phyloP scores from a whole-genome alignment of 1,284 basidiomycete species.

The Heterobasidion parviporum region DNA sequence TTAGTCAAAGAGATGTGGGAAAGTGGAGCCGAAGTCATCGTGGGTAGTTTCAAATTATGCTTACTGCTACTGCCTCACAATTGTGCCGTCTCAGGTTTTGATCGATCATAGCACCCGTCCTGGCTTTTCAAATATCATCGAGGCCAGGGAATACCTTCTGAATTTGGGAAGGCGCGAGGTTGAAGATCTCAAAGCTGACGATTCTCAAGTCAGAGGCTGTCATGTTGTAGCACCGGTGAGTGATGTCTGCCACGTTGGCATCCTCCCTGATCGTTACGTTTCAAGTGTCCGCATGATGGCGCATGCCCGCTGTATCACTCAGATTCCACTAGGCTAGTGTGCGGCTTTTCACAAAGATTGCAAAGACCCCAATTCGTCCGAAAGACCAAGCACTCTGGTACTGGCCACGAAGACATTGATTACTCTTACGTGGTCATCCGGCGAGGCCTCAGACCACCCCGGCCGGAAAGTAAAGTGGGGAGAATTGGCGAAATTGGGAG shows the following conservation, averaged over 20 bases:
- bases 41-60: slow-evolving; percentile 24
- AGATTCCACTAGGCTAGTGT: slow-evolving; percentile 49
- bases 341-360: slow-evolving; percentile 82
- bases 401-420: slow-evolving; percentile 78
- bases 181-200: slow-evolving; percentile 32
- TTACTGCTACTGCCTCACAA: slow-evolving; percentile 13
- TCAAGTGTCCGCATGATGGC: slow-evolving; percentile 86
- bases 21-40: slow-evolving; percentile 76
- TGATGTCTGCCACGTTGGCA: slow-evolving; percentile 7
- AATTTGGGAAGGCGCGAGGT: slow-evolving; percentile 54
- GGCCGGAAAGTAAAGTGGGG: slow-evolving; percentile 37
- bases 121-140: slow-evolving; percentile 79
- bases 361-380: slow-evolving; percentile 83
- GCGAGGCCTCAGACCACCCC: slow-evolving; percentile 62
- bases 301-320: slow-evolving; percentile 69
- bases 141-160: slow-evolving; percentile 77
- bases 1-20: slow-evolving; percentile 85
- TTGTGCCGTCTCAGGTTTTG: slow-evolving; percentile 48
- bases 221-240: slow-evolving; percentile 78
- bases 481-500: slow-evolving; percentile 57
- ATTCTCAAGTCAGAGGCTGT: slow-evolving; percentile 40
- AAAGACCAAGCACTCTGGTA: slow-evolving; percentile 76
- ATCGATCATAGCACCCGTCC: slow-evolving; percentile 77
- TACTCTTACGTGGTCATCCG: slow-evolving; percentile 91
- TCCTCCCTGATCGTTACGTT: slow-evolving; percentile 13